phyloP scores from a whole-genome alignment of 2,329 filamentous ascomycete genomes.

The Cercospora berteroae region DNA sequence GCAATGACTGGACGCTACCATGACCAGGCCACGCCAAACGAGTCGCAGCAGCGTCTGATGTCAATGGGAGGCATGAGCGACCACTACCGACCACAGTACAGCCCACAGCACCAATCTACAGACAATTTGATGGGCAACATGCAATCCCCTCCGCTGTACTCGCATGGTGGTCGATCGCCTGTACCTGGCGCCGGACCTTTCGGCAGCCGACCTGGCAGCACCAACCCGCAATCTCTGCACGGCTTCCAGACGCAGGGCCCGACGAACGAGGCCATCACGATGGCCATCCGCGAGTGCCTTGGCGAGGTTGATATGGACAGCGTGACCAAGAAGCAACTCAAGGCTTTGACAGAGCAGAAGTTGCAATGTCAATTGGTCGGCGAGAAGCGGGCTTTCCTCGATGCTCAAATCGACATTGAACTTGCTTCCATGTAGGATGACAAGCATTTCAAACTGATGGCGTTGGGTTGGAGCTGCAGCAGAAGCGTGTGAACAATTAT shows the following conservation, averaged over 20 bases:
- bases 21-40: conserved; percentile 55
- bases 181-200: conserved; percentile 25
- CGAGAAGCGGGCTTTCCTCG: conserved; percentile 84
- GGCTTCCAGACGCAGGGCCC: conserved; percentile 65
- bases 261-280: conserved; percentile 75
- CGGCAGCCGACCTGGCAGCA: conserved; percentile 31
- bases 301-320: conserved; percentile 88
- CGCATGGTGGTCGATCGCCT: conserved; percentile 28
- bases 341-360: conserved; percentile 85
- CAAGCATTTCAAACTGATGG: background rate
- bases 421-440: conserved; percentile 54
- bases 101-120: conserved; percentile 38
- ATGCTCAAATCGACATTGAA: conserved; percentile 88
- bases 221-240: conserved; percentile 44
- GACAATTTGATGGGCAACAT: conserved; percentile 39
- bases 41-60: conserved; percentile 52
- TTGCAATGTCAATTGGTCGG: conserved; percentile 84
- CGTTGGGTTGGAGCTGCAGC: background rate
- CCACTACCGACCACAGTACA: conserved; percentile 41
- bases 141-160: conserved; percentile 33
- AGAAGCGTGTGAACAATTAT: background rate
- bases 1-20: conserved; percentile 52
- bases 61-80: conserved; percentile 58
- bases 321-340: conserved; percentile 95
- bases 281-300: conserved; percentile 79